Base-by-base conservation (phyloP, 768 basidiomycete genomes). In the Daedaleopsis nitida region DNA sequence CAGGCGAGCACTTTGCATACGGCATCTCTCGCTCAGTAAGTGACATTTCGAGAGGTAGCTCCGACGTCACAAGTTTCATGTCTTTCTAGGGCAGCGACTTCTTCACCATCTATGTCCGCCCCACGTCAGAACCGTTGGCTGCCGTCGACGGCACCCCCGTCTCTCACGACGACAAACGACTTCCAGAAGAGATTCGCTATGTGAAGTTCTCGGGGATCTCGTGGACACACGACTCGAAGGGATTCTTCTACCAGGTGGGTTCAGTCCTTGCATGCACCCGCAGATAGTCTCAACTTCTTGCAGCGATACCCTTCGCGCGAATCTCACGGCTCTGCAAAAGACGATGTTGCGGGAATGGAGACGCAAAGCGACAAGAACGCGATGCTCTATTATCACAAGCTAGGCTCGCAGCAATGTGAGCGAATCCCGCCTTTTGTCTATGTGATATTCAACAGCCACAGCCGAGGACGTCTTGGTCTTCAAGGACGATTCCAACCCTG, bases 191-290 rank as follows among this genome's bases (percentile, higher is more conserved):
- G 61, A 74, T 93, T 55, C 81, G 86, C 57, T 88, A 83, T 69
- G 88, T 91, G 63, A 94, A 94, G 71, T 92, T 91, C 73, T 88
- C 87, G 0, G 73, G 77, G 12, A 79, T 92, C 45, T 77, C 78
- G 27, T 94, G 92, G 92, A 86, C 86, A 5, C 83, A 85, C 57
- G 90, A 93, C 73, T 87, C 85, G 57, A 86, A 85, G 62, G 92
- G 92, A 1, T 92, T 94, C 74, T 91, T 94, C 75, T 94, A 94
- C 71, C 91, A 92, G 78, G 79, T 80, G 52, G 21, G 73, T 68
- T 51, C 52, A 38, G 17, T 23, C 52, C 8, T n/a, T 52, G 37
- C 55, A 57, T 35, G 49, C 6, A 44, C 51, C 27, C 17, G 37
- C 42, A 42, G 39, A 42, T 17, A 38, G 52, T 60, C 44, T 34